Percentiles rank a stretch among this genome's conserved stretches.
phyloP scores from a whole-genome alignment of 306 rosid genomes.

The Prunus armeniaca region DNA sequence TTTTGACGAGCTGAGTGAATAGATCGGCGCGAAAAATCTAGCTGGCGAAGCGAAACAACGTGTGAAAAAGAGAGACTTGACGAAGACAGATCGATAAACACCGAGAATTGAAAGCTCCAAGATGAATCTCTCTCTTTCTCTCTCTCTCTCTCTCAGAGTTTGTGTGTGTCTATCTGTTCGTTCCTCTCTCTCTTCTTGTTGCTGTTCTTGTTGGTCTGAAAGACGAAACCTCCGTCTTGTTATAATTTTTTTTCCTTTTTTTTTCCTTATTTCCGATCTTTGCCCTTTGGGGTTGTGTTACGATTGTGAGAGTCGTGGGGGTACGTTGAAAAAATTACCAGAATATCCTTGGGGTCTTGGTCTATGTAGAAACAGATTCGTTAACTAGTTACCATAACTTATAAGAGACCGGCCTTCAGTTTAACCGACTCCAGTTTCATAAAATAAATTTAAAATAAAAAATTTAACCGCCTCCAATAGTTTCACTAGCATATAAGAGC shows the following conservation, averaged over 20 bases:
- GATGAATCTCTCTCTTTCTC: constrained; percentile 15
- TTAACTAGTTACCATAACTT: not conserved
- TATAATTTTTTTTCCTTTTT: not conserved
- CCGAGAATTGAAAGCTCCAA: constrained; percentile 12
- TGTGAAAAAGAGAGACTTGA: constrained; percentile 22
- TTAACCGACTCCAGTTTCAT: too few relatives aligned
- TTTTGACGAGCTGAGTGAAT: constrained; percentile 26
- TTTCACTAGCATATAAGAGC: not conserved
- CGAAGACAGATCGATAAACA: constrained; percentile 51
- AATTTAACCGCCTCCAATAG: not conserved
- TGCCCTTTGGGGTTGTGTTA: constrained; percentile 20
- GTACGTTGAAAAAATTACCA: not conserved
- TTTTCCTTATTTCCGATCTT: not conserved
- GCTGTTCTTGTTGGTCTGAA: constrained; percentile 61
- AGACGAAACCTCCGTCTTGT: constrained; percentile 41
- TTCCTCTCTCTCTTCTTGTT: constrained; percentile 22
- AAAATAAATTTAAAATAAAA: too few relatives aligned
- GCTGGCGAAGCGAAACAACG: constrained; percentile 37
- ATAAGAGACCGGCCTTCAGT: too few relatives aligned
- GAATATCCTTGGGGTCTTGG: not conserved
- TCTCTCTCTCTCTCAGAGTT: not conserved
- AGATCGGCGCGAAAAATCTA: constrained; percentile 59
- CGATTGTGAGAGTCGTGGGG: not conserved
- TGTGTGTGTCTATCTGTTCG: constrained; percentile 18
- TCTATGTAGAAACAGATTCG: not conserved